phyloP scores from a whole-genome alignment of 1,284 basidiomycete genomes.

The Xerocomus nothofagi region DNA sequence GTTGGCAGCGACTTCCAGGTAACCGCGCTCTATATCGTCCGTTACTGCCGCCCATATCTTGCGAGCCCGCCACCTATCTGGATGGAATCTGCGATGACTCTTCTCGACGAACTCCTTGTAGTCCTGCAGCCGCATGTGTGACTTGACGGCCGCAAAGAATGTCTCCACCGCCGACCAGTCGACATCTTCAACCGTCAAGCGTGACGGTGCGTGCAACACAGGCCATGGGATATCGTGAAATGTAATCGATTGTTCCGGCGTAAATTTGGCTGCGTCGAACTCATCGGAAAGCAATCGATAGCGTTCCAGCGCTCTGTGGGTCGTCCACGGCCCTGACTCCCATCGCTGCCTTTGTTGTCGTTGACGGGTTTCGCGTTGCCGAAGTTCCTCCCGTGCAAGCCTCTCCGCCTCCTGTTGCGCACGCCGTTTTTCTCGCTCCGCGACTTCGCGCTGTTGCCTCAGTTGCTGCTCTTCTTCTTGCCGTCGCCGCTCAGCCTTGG shows the following conservation, averaged over 20 bases:
- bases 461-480: slow-evolving; percentile 37
- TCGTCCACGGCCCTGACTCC: slow-evolving; percentile 58
- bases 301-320: slow-evolving; percentile 60
- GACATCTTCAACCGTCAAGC: slow-evolving; percentile 59
- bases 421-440: slow-evolving; percentile 32
- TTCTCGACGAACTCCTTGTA: slow-evolving; percentile 64
- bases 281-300: slow-evolving; percentile 57
- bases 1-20: slow-evolving; percentile 35
- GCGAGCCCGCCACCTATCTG: slow-evolving; percentile 36
- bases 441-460: slow-evolving; percentile 35
- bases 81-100: slow-evolving; percentile 55
- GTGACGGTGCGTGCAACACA: slow-evolving; percentile 50
- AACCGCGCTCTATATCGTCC: slow-evolving; percentile 34
- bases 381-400: slow-evolving; percentile 33
- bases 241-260: slow-evolving; percentile 46
- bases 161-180: slow-evolving; percentile 66
- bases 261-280: slow-evolving; percentile 63
- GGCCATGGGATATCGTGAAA: slow-evolving; percentile 74
- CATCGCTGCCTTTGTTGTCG: slow-evolving; percentile 48
- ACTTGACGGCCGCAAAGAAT: slow-evolving; percentile 59
- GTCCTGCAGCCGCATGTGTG: slow-evolving; percentile 55
- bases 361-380: slow-evolving; percentile 42
- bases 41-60: slow-evolving; percentile 32
- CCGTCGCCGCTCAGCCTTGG: slow-evolving; percentile 38
- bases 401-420: slow-evolving; percentile 31